phyloP scores from a whole-genome alignment of 306 rosid genomes.

The Adenanthera pavonina region DNA sequence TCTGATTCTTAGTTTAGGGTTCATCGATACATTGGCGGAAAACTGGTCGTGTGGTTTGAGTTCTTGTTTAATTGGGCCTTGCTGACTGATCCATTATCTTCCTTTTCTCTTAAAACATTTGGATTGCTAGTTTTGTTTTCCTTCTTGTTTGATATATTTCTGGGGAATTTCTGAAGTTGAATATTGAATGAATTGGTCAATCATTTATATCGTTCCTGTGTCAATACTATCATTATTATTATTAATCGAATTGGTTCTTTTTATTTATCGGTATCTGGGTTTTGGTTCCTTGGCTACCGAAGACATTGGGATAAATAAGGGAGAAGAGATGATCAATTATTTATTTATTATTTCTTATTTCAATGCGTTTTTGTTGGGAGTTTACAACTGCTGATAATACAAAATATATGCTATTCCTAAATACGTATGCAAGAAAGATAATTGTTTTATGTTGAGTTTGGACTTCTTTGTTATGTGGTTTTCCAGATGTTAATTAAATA shows the following conservation, averaged over 20 bases:
- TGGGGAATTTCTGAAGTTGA: conserved; percentile 8
- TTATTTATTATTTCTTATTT: conserved; percentile 6
- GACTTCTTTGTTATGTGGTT: background rate
- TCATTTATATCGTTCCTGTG: background rate
- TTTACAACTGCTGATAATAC: background rate
- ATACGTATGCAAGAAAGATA: background rate
- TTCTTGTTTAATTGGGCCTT: background rate
- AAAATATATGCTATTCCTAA: background rate
- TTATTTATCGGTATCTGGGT: background rate
- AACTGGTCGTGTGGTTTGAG: background rate
- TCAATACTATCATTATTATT: background rate
- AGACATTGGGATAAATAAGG: background rate
- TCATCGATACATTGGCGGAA: conserved; percentile 22
- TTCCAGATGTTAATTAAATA: conserved; percentile 40
- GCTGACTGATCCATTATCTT: background rate
- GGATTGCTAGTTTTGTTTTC: background rate
- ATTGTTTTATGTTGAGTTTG: background rate
- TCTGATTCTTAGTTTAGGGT: conserved; percentile 42
- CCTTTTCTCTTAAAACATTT: background rate
- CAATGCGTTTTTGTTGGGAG: background rate
- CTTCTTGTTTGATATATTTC: background rate
- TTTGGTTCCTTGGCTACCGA: background rate
- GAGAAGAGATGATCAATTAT: background rate
- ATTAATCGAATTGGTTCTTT: background rate
- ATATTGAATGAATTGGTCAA: conserved; percentile 1